Evolutionary conservation across 306 rosid species (phyloP), one percentile per base, ranked within the genome.

Genomic region (Rubus parviflorus): DNA sequence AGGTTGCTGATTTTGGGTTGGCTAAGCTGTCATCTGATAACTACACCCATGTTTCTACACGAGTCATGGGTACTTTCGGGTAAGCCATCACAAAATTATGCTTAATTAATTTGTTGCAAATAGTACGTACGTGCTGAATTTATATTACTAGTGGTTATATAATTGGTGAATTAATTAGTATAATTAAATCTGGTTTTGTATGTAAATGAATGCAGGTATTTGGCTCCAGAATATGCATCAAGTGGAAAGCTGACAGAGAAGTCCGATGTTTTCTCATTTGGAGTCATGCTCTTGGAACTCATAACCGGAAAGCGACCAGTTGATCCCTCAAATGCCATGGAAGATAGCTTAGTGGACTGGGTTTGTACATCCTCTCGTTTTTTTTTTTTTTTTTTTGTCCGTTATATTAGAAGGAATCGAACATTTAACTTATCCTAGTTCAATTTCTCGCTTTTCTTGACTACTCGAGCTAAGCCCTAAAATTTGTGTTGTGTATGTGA

Each of bases 1-100:
- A 94, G 98, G 98, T 94, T 80, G 98, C 97, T 45, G 98, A 94
- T 88, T 94, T 92, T 73, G 98, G 98, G 79, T 80, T 94, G 86
- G 96, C 98, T 56, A 94, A 94, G 85, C 71, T 90, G 42, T 87
- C 96, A 38, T 72, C 88, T 4, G 98, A 94, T 75, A 92, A 82
- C 66, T 78, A 85, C 73, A 94, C 98, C 77, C 98, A 94, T 51
- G 97, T 94, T 19, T 90, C 98, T 16, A 94, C 98, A 53, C 82
- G 97, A 75, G 94, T 92, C 58, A 94, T 94, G 98, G 98, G 98
- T 48, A 92, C 97, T 51, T 88, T 94, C 72, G 98, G 98, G 97
- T 93, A 83, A 73, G 75, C 16, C 12, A 66, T 19, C 22, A 41
- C 49, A 0, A 66, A 64, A 15, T 11, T 57, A 40, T 23, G 66